Evolutionary conservation across 2,329 filamentous ascomycete species (phyloP).

Genomic region (Sporothrix humicola): DNA sequence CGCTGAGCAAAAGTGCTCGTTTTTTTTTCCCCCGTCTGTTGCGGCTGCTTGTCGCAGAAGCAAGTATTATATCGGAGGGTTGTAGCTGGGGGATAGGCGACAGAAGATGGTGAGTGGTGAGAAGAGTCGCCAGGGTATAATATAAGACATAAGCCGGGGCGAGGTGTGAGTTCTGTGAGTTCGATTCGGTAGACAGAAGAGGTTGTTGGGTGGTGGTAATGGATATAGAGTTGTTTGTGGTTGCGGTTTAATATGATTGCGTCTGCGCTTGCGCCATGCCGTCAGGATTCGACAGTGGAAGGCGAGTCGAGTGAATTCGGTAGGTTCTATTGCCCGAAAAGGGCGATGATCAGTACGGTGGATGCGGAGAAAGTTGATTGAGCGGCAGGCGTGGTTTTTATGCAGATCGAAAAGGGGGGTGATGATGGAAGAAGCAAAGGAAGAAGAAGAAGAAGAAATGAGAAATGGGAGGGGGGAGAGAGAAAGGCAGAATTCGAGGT

Average conservation of each 20-base stretch:
- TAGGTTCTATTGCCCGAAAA: conserved; percentile 4
- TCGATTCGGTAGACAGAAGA: too few relatives aligned
- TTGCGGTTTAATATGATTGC: neutral
- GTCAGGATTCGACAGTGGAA: neutral
- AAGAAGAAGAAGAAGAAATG: conserved; percentile 3
- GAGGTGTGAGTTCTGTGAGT: too few relatives aligned
- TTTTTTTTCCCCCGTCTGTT: neutral
- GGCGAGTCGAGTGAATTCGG: neutral
- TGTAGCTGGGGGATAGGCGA: conserved; percentile 1
- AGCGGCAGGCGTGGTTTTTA: neutral
- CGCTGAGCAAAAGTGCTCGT: neutral
- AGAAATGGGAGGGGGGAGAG: neutral
- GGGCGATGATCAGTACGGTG: neutral
- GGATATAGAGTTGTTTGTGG: neutral
- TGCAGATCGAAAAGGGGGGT: neutral
- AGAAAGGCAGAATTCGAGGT: neutral
- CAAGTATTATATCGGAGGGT: conserved; percentile 9
- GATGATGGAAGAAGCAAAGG: conserved; percentile 2
- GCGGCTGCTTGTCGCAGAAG: conserved; percentile 7
- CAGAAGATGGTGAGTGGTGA: too few relatives aligned
- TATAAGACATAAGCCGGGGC: too few relatives aligned
- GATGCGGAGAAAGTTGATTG: neutral
- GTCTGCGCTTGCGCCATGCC: neutral
- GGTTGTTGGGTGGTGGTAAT: neutral
- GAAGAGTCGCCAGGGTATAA: too few relatives aligned